Percentiles rank a stretch among this genome's conserved stretches.
phyloP scores from a whole-genome alignment of 129 eudicot species.

The Artemisia argyi region DNA sequence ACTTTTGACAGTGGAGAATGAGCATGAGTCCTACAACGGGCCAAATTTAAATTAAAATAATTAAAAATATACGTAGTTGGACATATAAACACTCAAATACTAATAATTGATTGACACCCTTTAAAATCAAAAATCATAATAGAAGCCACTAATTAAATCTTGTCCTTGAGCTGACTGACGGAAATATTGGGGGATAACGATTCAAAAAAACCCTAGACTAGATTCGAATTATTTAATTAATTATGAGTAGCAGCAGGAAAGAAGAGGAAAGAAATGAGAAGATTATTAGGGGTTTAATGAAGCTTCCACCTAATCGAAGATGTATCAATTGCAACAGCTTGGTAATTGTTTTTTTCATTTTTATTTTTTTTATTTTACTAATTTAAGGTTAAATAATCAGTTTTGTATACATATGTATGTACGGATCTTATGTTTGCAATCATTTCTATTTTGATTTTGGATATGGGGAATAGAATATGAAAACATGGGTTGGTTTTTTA shows the following conservation, averaged over 20 bases:
- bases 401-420: too few species aligned
- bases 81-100: not conserved
- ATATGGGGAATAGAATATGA: not conserved
- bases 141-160: constrained; percentile 4
- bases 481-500: not conserved
- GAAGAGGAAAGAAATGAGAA: constrained; percentile 90
- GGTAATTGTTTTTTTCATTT: constrained; percentile 55
- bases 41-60: constrained; percentile 26
- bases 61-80: constrained; percentile 5
- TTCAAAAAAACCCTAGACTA: constrained; percentile 28
- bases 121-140: too few species aligned
- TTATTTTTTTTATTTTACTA: not conserved
- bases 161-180: constrained; percentile 29
- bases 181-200: constrained; percentile 16
- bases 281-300: constrained; percentile 83
- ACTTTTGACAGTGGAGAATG: constrained; percentile 12
- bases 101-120: not conserved
- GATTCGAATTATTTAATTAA: too few species aligned
- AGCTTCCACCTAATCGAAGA: constrained; percentile 91
- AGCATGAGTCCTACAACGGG: constrained; percentile 31
- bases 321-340: constrained; percentile 93
- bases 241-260: constrained; percentile 67
- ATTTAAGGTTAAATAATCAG: too few species aligned
- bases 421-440: not conserved
- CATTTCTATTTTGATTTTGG: not conserved